Evolutionary conservation across 1,284 basidiomycete species (phyloP), one percentile per base, ranked within the genome.

Genomic region (Lentinus polychrous): DNA sequence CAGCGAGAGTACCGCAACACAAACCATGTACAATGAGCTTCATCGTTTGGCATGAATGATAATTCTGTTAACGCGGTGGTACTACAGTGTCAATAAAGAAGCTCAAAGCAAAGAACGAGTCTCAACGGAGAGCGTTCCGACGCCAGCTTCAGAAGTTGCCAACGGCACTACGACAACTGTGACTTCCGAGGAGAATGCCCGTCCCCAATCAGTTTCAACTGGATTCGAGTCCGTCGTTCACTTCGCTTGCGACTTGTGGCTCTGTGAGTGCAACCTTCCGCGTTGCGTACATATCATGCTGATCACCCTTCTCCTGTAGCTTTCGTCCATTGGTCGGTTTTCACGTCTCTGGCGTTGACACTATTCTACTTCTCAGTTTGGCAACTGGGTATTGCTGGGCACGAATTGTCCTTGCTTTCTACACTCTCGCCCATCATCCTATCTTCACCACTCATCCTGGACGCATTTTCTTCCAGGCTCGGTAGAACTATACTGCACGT

Each of bases 291-390:
- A 10, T 36, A 12, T 10, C 22, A 6, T 47, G 5, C 33, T 47
- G 12, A n/a, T n/a, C 15, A 41, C n/a, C 17, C 4, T 45, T 52
- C n/a, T 47, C 51, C 49, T 3, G 4, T 59, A 92, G 91, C 87
- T 1, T 90, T 87, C 55, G 74, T 88, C 14, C 93, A 88, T 62
- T 95, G 92, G 91, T 90, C 93, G 0, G 74, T 90, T 36, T 81
- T 91, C 59, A 94, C 93, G 1, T 80, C 83, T 1, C 76, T 96
- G 17, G 80, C 86, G 8, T 84, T 89, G 0, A 86, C 86, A 34
- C 76, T 96, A 5, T 96, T 95, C 70, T 96, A 94, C 67, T 94
- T 91, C 70, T 91, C 88, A 20, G 83, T 94, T 6, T 94, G 91
- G 91, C 78, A 90, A 59, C 81, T 94, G 15, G 87, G 83, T 42